Base-by-base conservation (phyloP, 257 asterid species). In the Solanum sejunctum region DNA sequence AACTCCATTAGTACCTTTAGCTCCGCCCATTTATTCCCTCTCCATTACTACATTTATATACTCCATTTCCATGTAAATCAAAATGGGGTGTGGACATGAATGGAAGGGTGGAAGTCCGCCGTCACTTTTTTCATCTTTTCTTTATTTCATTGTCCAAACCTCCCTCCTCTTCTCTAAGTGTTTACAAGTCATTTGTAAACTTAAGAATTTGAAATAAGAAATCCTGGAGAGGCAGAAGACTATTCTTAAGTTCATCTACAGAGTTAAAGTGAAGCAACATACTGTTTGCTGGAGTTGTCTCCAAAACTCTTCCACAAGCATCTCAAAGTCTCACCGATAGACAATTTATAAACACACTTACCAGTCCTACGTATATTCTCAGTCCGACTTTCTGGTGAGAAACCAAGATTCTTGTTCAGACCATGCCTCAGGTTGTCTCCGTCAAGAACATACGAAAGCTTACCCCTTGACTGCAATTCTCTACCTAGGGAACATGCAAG, bases 371-470 rank as follows among this genome's bases (percentile, higher is more conserved):
- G 95, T 71, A 96, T 94, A 86, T 96, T 96, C 90, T 96, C 99
- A 7, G 97, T 87, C 79, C 99, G 93, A 83, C 95, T 97, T 83
- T 94, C 97, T 9, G 99, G 94, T 52, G 93, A 4, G 88, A 96
- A 96, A 28, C 98, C 97, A 36, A 96, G 94, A 84, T 96, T 96
- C 90, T 93, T 94, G 90, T 94, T 96, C 70, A 96, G 90, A 81
- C 99, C 98, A 91, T 93, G 98, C 87, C 99, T 92, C 85, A 96
- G 97, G 87, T 94, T 96, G 90, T 96, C 99, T 28, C 99, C 99
- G 52, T 96, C 99, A 54, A 94, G 97, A 88, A 96, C 94, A 84
- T 94, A 96, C 0, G 99, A 96, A 85, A 96, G 98, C 84, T 96
- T 94, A 54, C 98, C 98, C 88, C 88, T 89, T 43, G 93, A 88